Evolutionary conservation across 2,329 filamentous ascomycete species (phyloP), one percentile per base, ranked within the genome.

Genomic region (Aspergillus pseudonomiae): DNA sequence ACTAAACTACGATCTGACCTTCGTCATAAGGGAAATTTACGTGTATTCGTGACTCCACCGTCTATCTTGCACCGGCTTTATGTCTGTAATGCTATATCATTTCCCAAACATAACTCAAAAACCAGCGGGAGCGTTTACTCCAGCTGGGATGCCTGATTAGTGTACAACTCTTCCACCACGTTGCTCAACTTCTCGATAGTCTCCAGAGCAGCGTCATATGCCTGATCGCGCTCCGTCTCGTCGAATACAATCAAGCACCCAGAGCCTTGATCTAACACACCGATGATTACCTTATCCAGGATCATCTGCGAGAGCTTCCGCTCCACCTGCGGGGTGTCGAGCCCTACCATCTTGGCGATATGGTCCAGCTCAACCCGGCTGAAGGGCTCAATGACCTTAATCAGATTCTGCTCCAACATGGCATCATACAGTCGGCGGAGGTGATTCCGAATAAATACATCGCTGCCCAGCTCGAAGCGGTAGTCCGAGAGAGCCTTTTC

Each of bases 241-340:
- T 99, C 95, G 75, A 90, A 99, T 72, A 99, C 93, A 79, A 97
- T 97, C 77, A 99, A 85, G 79, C 96, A 98, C 45, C 94, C 94
- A n/a, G 93, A 92, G 57, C 95, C 95, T 81, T 99, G 95, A 78
- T 99, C 95, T 71, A 99, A 83, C 61, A 99, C 95, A 64, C 96
- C 95, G 71, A 97, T 93, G 75, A 99, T 98, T 74, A 98, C 93
- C 85, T 97, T 97, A 83, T 99, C 95, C 64, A 99, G 86, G 75
- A 99, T 99, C 96, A 99, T 99, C 85, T 99, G 96, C 53, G 92
- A 96, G 67, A 99, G 86, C 86, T 99, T 99, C 73, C 94, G 89
- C 87, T 99, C 96, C 64, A 99, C 95, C 83, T 98, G 94, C 79
- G 93, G 90, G 30, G 92, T 96, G 78, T 98, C 95, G 66, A 99